These are phyloP conservation scores for Grifola frondosa DNA, from an alignment of 1,284 basidiomycete species.

Conservation along the genomic window DNA sequence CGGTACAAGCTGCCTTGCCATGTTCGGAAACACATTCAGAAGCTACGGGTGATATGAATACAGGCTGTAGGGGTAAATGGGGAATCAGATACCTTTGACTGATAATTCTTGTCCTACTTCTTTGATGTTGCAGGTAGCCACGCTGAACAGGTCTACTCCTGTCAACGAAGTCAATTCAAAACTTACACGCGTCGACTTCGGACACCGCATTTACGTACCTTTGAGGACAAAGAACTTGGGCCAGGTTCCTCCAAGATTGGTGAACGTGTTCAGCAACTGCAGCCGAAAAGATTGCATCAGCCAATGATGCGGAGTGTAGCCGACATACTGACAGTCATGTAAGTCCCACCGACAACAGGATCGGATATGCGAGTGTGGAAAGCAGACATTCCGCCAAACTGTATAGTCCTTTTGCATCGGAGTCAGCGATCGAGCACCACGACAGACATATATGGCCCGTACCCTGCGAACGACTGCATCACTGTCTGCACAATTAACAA, in stretches of 20 bases:
- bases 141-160: slow-evolving; percentile 86
- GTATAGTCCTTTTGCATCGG: slow-evolving; percentile 83
- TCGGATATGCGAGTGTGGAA: slow-evolving; percentile 98
- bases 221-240: slow-evolving; percentile 92
- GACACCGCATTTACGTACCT: slow-evolving; percentile 47
- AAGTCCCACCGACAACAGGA: slow-evolving; percentile 95
- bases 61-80: not conserved
- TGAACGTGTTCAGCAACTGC: slow-evolving; percentile 92
- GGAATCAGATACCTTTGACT: slow-evolving; percentile 53
- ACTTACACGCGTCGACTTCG: not conserved
- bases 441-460: slow-evolving; percentile 32
- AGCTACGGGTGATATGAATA: slow-evolving; percentile 41
- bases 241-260: slow-evolving; percentile 98
- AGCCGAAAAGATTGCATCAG: too few relatives aligned
- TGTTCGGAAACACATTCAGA: slow-evolving; percentile 88
- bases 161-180: not conserved
- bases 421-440: not conserved
- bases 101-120: slow-evolving; percentile 51
- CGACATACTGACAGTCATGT: slow-evolving; percentile 81
- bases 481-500: slow-evolving; percentile 83
- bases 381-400: slow-evolving; percentile 97
- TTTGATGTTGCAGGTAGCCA: slow-evolving; percentile 77
- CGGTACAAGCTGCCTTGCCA: slow-evolving; percentile 79
- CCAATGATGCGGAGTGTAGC: too few relatives aligned
- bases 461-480: slow-evolving; percentile 84